Evolutionary conservation across 768 basidiomycete species (phyloP).

Genomic region (Mycena metata): DNA sequence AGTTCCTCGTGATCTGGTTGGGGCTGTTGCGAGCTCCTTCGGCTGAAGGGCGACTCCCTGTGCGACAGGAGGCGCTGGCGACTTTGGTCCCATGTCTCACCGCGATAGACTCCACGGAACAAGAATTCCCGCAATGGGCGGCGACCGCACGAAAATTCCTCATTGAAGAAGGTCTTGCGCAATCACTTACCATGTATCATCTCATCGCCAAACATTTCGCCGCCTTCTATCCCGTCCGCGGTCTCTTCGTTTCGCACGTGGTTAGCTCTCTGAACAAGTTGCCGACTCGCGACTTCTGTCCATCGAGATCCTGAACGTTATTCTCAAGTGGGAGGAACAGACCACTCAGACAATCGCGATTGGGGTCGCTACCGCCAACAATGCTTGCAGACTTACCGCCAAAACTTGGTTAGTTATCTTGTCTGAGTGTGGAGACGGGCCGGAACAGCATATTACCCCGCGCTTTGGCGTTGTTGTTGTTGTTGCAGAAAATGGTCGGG

Average conservation of each 20-base stretch:
- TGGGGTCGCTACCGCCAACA: constrained; percentile 40
- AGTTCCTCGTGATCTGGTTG: constrained; percentile 94
- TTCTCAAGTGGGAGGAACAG: constrained; percentile 94
- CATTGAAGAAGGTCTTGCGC: constrained; percentile 87
- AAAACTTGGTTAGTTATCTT: constrained; percentile 95
- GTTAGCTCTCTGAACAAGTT: constrained; percentile 91
- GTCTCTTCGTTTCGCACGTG: constrained; percentile 93
- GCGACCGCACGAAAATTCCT: constrained; percentile 86
- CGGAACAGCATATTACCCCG: constrained; percentile 68
- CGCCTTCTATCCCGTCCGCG: constrained; percentile 93
- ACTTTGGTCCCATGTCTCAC: constrained; percentile 88
- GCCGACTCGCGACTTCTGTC: constrained; percentile 87
- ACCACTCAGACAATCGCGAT: constrained; percentile 52
- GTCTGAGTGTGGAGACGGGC: constrained; percentile 79
- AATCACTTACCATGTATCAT: constrained; percentile 86
- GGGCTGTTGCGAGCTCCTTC: constrained; percentile 85
- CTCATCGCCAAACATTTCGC: constrained; percentile 92
- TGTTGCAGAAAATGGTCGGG: constrained; percentile 83
- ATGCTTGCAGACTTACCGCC: constrained; percentile 79
- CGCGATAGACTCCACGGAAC: constrained; percentile 66
- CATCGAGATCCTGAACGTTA: constrained; percentile 91
- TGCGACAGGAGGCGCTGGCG: constrained; percentile 87
- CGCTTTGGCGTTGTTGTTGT: constrained; percentile 72
- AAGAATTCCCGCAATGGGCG: constrained; percentile 85
- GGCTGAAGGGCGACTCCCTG: constrained; percentile 79